Evolutionary conservation across 495 filamentous ascomycete genomes (phyloP).

Genomic region (Amniculicola lignicola): DNA sequence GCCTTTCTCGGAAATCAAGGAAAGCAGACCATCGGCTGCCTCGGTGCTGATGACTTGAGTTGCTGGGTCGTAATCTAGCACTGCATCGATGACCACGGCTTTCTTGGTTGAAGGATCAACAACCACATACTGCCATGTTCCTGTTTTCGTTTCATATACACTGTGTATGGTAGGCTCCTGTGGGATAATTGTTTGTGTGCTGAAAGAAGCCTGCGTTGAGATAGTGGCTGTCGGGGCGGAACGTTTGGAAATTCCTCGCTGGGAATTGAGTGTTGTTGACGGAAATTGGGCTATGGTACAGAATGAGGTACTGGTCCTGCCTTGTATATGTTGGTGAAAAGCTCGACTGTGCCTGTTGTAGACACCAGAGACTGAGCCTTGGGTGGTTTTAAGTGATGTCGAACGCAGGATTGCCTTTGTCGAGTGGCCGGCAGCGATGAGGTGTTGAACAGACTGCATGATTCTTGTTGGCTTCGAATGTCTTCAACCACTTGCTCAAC

Average conservation of each 20-base stretch:
- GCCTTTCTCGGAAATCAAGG: slow-evolving; percentile 42
- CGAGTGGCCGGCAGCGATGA: not conserved
- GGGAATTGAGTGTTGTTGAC: not conserved
- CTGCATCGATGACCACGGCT: slow-evolving; percentile 58
- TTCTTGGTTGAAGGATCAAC: slow-evolving; percentile 48
- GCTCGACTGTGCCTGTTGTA: not conserved
- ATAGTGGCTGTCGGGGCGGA: not conserved
- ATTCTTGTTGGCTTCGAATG: not conserved
- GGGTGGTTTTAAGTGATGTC: not conserved
- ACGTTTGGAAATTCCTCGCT: too few species aligned
- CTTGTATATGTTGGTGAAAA: not conserved
- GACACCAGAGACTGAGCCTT: not conserved
- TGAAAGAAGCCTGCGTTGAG: not conserved
- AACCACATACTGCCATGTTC: slow-evolving; percentile 64
- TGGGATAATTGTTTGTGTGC: not conserved
- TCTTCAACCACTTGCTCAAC: not conserved
- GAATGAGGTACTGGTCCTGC: not conserved
- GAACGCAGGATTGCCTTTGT: not conserved
- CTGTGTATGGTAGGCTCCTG: slow-evolving; percentile 38
- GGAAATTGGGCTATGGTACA: not conserved
- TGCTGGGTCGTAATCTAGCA: slow-evolving; percentile 55
- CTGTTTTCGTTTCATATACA: slow-evolving; percentile 46
- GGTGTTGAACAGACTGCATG: not conserved
- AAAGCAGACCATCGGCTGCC: slow-evolving; percentile 51
- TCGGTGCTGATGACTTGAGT: slow-evolving; percentile 47